These are phyloP conservation scores for Croton setiger DNA, from an alignment of 441 rosid species.

Conservation along the genomic window DNA sequence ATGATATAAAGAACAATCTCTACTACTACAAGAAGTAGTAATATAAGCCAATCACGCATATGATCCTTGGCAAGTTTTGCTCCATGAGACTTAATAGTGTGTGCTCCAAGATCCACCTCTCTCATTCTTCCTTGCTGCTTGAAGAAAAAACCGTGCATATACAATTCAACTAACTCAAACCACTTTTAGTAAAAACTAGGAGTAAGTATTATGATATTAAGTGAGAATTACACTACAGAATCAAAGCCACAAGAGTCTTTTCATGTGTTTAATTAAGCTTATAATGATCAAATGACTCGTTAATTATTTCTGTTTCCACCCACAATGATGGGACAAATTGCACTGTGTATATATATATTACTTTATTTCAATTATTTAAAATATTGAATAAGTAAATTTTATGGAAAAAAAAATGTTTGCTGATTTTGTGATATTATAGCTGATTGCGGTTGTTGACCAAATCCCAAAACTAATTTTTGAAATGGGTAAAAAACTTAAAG, in stretches of 20 bases:
- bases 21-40: constrained; percentile 55
- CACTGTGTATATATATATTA: too few relatives aligned
- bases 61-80: constrained; percentile 51
- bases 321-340: not conserved
- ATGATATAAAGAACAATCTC: constrained; percentile 45
- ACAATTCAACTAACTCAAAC: not conserved
- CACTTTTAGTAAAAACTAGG: not conserved
- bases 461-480: not conserved
- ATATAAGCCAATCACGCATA: constrained; percentile 81
- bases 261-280: too few relatives aligned
- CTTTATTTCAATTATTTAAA: too few relatives aligned
- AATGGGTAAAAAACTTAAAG: too few relatives aligned
- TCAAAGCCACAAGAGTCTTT: too few relatives aligned
- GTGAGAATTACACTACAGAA: too few relatives aligned
- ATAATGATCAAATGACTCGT: too few relatives aligned
- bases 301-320: too few relatives aligned
- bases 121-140: constrained; percentile 49
- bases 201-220: too few relatives aligned
- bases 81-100: constrained; percentile 71
- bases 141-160: not conserved
- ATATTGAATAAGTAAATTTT: not conserved
- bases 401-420: not conserved
- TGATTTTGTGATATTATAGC: not conserved
- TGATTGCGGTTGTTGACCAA: not conserved
- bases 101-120: constrained; percentile 49